phyloP scores from a whole-genome alignment of 106 monocot genomes.

The Chionographis japonica region DNA sequence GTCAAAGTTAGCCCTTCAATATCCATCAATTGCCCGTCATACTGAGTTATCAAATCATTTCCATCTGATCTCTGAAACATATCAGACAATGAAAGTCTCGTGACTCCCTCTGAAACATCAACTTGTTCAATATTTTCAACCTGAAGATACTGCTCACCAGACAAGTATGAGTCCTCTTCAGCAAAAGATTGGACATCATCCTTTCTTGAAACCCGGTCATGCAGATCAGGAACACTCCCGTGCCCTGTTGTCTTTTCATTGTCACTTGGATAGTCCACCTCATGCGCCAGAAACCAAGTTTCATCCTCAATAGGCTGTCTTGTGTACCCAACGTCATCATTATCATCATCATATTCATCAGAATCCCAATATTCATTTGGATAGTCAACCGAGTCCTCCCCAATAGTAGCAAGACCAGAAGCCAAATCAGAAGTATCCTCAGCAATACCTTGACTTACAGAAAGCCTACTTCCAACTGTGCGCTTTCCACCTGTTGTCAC shows the following conservation, averaged over 20 bases:
- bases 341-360: conserved; percentile 62
- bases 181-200: conserved; percentile 48
- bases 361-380: conserved; percentile 62
- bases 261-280: conserved; percentile 62
- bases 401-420: conserved; percentile 46
- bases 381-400: conserved; percentile 50
- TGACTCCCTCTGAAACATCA: conserved; percentile 13
- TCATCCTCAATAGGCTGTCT: conserved; percentile 65
- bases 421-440: conserved; percentile 50
- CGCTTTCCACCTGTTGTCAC: conserved; percentile 33
- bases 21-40: conserved; percentile 46
- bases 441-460: conserved; percentile 55
- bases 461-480: conserved; percentile 37
- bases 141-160: conserved; percentile 45
- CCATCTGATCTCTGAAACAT: conserved; percentile 18
- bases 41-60: conserved; percentile 32
- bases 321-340: conserved; percentile 53
- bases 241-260: conserved; percentile 47
- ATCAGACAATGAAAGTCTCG: conserved; percentile 11
- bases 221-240: conserved; percentile 29
- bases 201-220: conserved; percentile 19
- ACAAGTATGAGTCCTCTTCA: conserved; percentile 50
- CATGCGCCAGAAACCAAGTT: conserved; percentile 63
- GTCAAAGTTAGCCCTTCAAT: conserved; percentile 40
- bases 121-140: conserved; percentile 26